Percentiles rank a stretch among this genome's conserved stretches.
phyloP scores from a whole-genome alignment of 2,329 filamentous ascomycete genomes.

The Zymoseptoria crescenta region DNA sequence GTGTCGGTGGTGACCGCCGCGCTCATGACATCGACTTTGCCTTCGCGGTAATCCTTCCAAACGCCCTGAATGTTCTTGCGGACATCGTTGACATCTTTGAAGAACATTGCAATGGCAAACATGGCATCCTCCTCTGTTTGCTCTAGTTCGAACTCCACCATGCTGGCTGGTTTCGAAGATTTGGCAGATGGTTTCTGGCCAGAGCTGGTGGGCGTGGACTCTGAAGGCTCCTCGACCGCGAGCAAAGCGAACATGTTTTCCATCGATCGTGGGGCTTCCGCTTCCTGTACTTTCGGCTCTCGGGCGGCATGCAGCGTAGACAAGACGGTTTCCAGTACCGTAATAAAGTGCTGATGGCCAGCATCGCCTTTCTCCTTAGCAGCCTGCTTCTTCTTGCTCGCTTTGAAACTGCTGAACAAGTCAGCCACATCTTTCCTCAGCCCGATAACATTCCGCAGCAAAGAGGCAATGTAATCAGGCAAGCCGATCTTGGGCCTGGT shows the following conservation, averaged over 20 bases:
- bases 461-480: not conserved
- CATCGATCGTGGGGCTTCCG: not conserved
- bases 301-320: not conserved
- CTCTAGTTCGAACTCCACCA: not conserved
- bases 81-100: slow-evolving; percentile 6
- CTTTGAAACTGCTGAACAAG: not conserved
- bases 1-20: slow-evolving; percentile 8
- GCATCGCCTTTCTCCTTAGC: not conserved
- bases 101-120: slow-evolving; percentile 2
- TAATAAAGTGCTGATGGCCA: slow-evolving; percentile 4
- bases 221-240: slow-evolving; percentile 2
- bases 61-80: not conserved
- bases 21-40: slow-evolving; percentile 4
- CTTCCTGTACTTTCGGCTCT: not conserved
- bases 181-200: not conserved
- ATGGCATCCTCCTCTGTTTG: not conserved
- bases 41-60: slow-evolving; percentile 2
- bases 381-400: not conserved
- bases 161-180: not conserved
- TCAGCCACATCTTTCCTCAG: not conserved
- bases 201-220: not conserved
- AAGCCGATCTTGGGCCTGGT: slow-evolving; percentile 4
- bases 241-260: slow-evolving; percentile 1
- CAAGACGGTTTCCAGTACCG: slow-evolving; percentile 1
- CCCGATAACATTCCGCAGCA: not conserved